Evolutionary conservation across 495 filamentous ascomycete species (phyloP), one percentile per base, ranked within the genome.

Genomic region (Hypoxylon fuscum): DNA sequence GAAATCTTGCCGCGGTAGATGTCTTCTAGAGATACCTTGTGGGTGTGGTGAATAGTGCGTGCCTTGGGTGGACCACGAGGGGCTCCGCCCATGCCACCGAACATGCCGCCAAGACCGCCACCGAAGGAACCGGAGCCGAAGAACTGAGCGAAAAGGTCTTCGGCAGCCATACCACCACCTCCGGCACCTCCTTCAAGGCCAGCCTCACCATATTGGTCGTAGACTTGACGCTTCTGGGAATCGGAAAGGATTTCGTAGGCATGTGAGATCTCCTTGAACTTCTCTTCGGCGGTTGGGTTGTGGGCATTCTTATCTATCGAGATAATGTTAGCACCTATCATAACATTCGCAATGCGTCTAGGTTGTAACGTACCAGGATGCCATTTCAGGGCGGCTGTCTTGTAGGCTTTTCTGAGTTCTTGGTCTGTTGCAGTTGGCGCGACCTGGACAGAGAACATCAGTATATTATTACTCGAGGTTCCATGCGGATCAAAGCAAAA

Each of bases 1-100:
- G 95, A 98, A 35, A 96, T 85, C 83, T 99, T 99, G 58, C 95
- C 96, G 55, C 90, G 86, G 85, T 99, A 99, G 72, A 99, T 92
- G 63, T 99, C 96, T 76, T 99, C 95, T 55, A 99, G 83, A 29
- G 92, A 91, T 51, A 99, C 95, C 74, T 98, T 96, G 86, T 97
- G 95, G 50, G 93, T 92, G 77, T 99, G 95, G 75, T 96, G 90
- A 67, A 99, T 99, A 47, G 90, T 93, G 62, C 95, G 85, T 58
- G 95, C 94, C 82, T 97, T 97, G 76, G 92, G 90, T 5, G 94
- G 95, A 18, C 93, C 93, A 34, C 85, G 83, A 14, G 90, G 87
- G 59, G 89, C 86, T 86, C 91, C 91, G 62, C 90, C 90, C 74
- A 89, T 89, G 49, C 91, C 90, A 67, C 93, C 87, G 80, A 95